Evolutionary conservation across 2,329 filamentous ascomycete genomes (phyloP).

Genomic region (Aspergillus sp.): DNA sequence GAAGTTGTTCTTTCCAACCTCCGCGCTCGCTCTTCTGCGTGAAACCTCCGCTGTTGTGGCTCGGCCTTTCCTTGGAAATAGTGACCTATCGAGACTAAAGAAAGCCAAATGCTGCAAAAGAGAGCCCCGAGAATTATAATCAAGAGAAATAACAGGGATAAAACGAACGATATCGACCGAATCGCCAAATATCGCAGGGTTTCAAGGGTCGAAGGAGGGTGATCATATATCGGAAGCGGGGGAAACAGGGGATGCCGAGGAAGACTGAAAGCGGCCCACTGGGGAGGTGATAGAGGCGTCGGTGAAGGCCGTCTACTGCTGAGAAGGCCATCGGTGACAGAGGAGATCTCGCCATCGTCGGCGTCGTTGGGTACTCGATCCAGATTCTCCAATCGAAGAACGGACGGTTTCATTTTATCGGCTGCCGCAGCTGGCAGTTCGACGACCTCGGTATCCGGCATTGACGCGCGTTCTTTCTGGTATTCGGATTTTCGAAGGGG

Average conservation of each 20-base stretch:
- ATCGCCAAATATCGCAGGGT: slow-evolving; percentile 67
- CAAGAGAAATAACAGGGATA: slow-evolving; percentile 75
- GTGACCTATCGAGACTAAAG: slow-evolving; percentile 52
- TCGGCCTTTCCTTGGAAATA: slow-evolving; percentile 61
- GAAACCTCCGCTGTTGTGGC: slow-evolving; percentile 64
- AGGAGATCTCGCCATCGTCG: slow-evolving; percentile 7
- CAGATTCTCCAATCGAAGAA: slow-evolving; percentile 1
- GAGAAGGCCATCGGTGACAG: slow-evolving; percentile 14
- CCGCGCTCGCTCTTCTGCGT: slow-evolving; percentile 68
- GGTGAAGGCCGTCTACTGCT: slow-evolving; percentile 4
- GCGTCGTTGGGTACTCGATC: not conserved
- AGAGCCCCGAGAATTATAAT: slow-evolving; percentile 74
- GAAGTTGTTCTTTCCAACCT: slow-evolving; percentile 57
- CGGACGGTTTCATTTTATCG: not conserved
- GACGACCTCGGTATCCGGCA: not conserved
- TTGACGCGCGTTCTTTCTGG: not conserved
- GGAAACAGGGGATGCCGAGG: slow-evolving; percentile 63
- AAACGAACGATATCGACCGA: slow-evolving; percentile 66
- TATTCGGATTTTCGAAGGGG: not conserved
- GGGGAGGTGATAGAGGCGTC: not conserved
- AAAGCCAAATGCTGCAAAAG: slow-evolving; percentile 62
- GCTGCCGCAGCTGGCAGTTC: not conserved
- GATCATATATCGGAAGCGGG: slow-evolving; percentile 75
- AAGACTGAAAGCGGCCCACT: not conserved
- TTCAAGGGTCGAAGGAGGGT: slow-evolving; percentile 64